Conservation (phyloP, 2,329 filamentous ascomycete species). For the Beauveria australis region DNA sequence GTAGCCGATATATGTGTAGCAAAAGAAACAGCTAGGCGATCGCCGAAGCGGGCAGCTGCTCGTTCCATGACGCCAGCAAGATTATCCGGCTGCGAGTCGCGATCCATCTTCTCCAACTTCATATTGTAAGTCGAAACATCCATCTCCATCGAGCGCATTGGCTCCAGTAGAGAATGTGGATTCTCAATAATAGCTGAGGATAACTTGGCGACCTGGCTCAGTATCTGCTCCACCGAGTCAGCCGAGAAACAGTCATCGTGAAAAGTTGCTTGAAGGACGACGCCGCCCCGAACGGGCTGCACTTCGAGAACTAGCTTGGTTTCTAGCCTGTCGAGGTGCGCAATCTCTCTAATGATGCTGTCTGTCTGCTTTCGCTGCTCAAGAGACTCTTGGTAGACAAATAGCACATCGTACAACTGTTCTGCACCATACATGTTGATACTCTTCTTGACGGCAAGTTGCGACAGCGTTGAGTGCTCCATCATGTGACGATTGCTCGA, state of each 20-base stretch:
- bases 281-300: slow-evolving; percentile 47
- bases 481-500: slow-evolving; percentile 57
- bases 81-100: slow-evolving; percentile 35
- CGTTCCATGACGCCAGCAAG: slow-evolving; percentile 57
- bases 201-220: slow-evolving; percentile 53
- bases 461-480: slow-evolving; percentile 52
- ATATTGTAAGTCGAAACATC: neutral
- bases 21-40: slow-evolving; percentile 6
- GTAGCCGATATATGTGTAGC: neutral
- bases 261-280: slow-evolving; percentile 38
- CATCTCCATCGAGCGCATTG: neutral
- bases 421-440: slow-evolving; percentile 46
- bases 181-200: slow-evolving; percentile 24
- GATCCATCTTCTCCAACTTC: neutral
- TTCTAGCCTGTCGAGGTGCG: slow-evolving; percentile 64
- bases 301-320: slow-evolving; percentile 70
- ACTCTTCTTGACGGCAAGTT: slow-evolving; percentile 60
- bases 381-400: slow-evolving; percentile 77
- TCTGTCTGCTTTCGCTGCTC: slow-evolving; percentile 23
- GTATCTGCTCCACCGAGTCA: slow-evolving; percentile 46
- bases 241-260: slow-evolving; percentile 41
- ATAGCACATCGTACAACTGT: slow-evolving; percentile 65
- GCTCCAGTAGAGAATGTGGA: slow-evolving; percentile 8
- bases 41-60: neutral
- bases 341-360: slow-evolving; percentile 41